Conservation (phyloP, 257 asterid genomes). For the Solanum appendiculatum region DNA sequence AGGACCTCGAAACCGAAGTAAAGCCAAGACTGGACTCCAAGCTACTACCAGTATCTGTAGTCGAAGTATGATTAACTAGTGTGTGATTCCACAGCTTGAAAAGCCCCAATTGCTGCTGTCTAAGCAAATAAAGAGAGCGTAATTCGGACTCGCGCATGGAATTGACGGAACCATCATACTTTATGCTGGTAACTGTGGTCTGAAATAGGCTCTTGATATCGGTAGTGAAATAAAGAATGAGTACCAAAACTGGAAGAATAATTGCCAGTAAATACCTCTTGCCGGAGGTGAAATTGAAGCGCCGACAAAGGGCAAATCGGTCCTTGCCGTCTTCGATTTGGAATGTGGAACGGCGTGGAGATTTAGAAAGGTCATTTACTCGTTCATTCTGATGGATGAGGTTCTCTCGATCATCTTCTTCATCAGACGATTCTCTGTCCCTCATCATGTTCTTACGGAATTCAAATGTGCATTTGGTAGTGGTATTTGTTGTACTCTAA, state of each 20-base stretch:
- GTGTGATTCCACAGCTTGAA: constrained; percentile 56
- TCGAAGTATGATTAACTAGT: constrained; percentile 1
- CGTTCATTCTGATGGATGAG: constrained; percentile 58
- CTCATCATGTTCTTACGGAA: constrained; percentile 5
- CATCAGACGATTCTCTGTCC: constrained; percentile 61
- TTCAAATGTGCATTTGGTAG: background rate
- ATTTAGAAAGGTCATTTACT: constrained; percentile 21
- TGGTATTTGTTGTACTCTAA: background rate
- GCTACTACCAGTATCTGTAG: background rate
- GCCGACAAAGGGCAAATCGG: constrained; percentile 15
- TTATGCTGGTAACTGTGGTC: constrained; percentile 30
- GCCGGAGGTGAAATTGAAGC: constrained; percentile 25
- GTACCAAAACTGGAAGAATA: constrained; percentile 48
- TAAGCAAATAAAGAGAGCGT: constrained; percentile 61
- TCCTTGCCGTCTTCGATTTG: constrained; percentile 10
- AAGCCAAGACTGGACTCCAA: background rate
- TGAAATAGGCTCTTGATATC: constrained; percentile 54
- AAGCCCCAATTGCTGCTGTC: constrained; percentile 72
- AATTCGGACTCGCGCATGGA: constrained; percentile 88
- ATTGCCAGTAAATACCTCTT: constrained; percentile 66
- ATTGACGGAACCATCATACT: constrained; percentile 18
- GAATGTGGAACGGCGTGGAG: constrained; percentile 19
- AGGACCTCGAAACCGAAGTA: background rate
- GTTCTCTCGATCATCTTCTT: constrained; percentile 72
- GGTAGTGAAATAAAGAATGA: constrained; percentile 57